Evolutionary conservation across 306 rosid genomes (phyloP).

Genomic region (Lithocarpus polystachyus): DNA sequence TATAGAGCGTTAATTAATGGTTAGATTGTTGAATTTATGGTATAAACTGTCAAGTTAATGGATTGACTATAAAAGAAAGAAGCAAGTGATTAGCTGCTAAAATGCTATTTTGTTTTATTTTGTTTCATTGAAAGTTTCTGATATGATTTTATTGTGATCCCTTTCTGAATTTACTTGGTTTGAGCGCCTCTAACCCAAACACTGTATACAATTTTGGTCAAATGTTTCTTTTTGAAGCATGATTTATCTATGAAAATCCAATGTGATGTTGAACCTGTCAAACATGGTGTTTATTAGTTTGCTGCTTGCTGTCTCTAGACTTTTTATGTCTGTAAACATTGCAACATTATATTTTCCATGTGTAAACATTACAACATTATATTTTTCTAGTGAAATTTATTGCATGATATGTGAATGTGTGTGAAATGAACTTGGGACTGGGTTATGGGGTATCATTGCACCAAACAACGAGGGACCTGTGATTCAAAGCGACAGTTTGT

Average conservation of each 20-base stretch:
- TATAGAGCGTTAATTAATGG: too few relatives aligned
- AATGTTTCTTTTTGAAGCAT: neutral
- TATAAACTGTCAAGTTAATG: neutral
- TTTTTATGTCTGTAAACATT: neutral
- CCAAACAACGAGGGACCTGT: neutral
- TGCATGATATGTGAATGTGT: neutral
- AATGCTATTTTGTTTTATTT: neutral
- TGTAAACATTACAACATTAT: neutral
- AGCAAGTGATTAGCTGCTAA: neutral
- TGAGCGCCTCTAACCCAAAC: neutral
- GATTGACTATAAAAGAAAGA: neutral
- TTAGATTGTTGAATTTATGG: neutral
- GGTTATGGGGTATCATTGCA: neutral
- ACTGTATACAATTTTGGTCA: neutral
- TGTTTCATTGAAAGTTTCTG: neutral
- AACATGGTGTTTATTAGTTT: neutral
- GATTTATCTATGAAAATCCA: neutral
- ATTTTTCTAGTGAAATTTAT: neutral
- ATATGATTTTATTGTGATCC: neutral
- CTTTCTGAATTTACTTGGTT: neutral
- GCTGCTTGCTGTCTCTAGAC: neutral
- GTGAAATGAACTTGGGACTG: neutral
- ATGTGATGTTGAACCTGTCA: neutral
- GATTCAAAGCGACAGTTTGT: neutral
- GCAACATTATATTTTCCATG: neutral